Evolutionary conservation across 1,284 basidiomycete species (phyloP).

Genomic region (Cryptococcus sp.): DNA sequence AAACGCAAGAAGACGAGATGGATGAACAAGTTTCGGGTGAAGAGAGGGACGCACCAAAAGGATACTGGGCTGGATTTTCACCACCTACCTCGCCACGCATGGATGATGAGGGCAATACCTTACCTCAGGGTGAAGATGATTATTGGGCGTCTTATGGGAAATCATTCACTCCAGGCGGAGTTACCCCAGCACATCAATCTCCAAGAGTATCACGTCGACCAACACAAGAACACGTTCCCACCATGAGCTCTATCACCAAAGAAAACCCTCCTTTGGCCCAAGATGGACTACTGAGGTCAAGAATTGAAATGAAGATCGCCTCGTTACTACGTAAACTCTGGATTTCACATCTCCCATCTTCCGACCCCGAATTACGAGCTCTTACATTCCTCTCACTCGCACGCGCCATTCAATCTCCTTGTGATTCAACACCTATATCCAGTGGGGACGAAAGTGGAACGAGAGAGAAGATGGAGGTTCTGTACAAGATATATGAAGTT

Average conservation of each 20-base stretch:
- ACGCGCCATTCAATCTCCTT: not conserved
- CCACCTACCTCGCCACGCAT: constrained; percentile 3
- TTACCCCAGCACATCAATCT: not conserved
- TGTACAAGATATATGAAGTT: constrained; percentile 28
- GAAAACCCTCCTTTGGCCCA: not conserved
- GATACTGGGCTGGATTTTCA: constrained; percentile 33
- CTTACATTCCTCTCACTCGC: not conserved
- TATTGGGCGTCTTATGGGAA: constrained; percentile 43
- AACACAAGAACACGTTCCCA: not conserved
- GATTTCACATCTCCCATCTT: constrained; percentile 12
- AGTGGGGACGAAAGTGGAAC: constrained; percentile 7
- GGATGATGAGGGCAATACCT: constrained; percentile 3
- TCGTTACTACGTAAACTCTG: constrained; percentile 20
- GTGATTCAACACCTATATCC: constrained; percentile 2
- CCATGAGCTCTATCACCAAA: not conserved
- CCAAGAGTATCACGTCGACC: not conserved
- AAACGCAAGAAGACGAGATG: no score
- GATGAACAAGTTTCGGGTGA: not conserved
- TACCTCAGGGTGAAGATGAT: constrained; percentile 22
- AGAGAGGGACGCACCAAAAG: constrained; percentile 8
- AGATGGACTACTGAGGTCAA: constrained; percentile 5
- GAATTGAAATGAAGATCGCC: constrained; percentile 19
- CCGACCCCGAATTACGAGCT: not conserved
- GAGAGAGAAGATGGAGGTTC: constrained; percentile 26
- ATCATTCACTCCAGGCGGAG: constrained; percentile 7